Base-by-base conservation (phyloP, 2,329 filamentous ascomycete genomes). In the Xylaria sp. region DNA sequence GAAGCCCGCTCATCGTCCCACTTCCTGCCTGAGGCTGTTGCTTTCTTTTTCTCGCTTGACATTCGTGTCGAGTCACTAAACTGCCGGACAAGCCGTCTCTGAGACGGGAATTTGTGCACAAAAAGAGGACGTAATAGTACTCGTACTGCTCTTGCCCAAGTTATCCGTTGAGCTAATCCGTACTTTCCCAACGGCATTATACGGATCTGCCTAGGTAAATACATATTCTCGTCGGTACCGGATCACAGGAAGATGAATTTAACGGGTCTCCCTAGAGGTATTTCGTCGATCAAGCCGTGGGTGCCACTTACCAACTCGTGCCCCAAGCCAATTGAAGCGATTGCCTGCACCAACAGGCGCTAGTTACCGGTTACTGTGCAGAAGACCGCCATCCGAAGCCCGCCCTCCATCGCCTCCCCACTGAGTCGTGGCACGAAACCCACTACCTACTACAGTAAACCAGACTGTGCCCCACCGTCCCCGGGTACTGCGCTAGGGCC, bases 31-130 rank as follows among this genome's bases (percentile, higher is more conserved):
- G 23, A 30, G 23, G 23, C 5, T 30, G 23, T 30, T 30, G 23
- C 42, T 7, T 44, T 46, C 54, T 19, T 59, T 59, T 16, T 47
- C 56, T 48, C 51, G 23, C 23, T 53, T 10, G 34, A 52, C 49
- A 39, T 19, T 35, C 53, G 23, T 54, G 35, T 53, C 57, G 23
- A 30, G 23, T 30, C 5, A 30, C 16, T 4, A 30, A 44, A 52
- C 37, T 50, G 37, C 46, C 39, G 48, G 49, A 47, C 44, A 55
- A 50, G 23, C 23, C 23, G 23, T 30, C 23, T 30, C 23, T 54
- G 50, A 48, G 58, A 19, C 54, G 42, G 49, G 49, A 56, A 50
- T 30, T 50, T 49, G 34, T 47, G 23, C 23, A 30, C 23, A 30
- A 30, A 30, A 30, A 30, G 23, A 30, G 23, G 23, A 30, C 23